Conservation (phyloP, 129 eudicot species). For the Scalesia atractyloides region DNA sequence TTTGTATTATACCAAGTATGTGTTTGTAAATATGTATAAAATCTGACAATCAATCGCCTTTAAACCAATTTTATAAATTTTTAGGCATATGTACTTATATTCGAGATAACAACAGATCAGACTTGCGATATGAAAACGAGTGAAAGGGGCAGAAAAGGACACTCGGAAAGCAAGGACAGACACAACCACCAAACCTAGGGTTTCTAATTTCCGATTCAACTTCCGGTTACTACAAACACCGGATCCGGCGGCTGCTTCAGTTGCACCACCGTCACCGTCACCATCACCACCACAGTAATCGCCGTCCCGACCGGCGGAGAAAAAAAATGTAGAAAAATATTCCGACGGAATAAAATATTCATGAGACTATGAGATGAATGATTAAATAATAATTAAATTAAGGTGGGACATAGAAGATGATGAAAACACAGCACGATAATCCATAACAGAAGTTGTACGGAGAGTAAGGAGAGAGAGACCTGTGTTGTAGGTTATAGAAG, state of each 20-base stretch:
- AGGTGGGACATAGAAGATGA: constrained; percentile 30
- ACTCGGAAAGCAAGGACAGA: background rate
- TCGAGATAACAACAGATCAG: background rate
- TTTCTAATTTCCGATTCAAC: background rate
- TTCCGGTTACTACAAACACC: background rate
- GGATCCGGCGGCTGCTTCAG: background rate
- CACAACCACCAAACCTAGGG: constrained; percentile 2
- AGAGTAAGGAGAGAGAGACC: constrained; percentile 20
- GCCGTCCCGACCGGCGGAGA: background rate
- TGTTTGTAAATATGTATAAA: too few relatives aligned
- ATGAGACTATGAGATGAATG: constrained; percentile 6
- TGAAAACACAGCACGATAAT: constrained; percentile 25
- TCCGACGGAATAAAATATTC: background rate
- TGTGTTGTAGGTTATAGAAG: constrained; percentile 37
- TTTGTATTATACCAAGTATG: too few relatives aligned
- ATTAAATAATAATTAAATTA: constrained; percentile 6
- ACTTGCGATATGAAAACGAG: constrained; percentile 3
- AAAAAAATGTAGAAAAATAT: background rate
- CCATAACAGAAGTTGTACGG: constrained; percentile 17
- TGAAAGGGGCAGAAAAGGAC: background rate
- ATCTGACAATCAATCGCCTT: background rate
- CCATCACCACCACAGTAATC: background rate
- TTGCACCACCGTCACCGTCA: background rate
- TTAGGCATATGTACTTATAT: constrained; percentile 1
- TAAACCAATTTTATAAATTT: background rate